phyloP scores from a whole-genome alignment of 225 moss, liverwort and hornwort species.

The Rhytidiadelphus loreus region DNA sequence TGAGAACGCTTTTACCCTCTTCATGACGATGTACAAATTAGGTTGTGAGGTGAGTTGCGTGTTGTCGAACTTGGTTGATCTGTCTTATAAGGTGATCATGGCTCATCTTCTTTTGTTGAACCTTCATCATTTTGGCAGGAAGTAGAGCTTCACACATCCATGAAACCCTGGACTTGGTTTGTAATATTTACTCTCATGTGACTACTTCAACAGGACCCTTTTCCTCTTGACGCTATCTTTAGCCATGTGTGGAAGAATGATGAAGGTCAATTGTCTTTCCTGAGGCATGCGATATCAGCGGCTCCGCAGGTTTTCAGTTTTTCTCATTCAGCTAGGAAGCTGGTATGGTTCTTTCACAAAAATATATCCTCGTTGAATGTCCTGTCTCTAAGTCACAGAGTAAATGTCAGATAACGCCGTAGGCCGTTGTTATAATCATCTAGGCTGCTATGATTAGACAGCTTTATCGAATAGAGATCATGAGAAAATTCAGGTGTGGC shows the following conservation, averaged over 20 bases:
- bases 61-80: not conserved
- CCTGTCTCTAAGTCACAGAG: not conserved
- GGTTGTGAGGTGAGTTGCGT: constrained; percentile 33
- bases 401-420: not conserved
- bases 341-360: constrained; percentile 27
- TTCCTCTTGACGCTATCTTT: constrained; percentile 69
- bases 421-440: not conserved
- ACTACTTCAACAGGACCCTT: constrained; percentile 56
- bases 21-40: constrained; percentile 66
- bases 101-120: not conserved
- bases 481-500: not conserved
- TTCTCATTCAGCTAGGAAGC: constrained; percentile 62
- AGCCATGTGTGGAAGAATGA: constrained; percentile 73
- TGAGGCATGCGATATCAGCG: constrained; percentile 67
- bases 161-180: not conserved
- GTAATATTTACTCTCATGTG: not conserved
- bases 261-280: constrained; percentile 82
- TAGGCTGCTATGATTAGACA: not conserved
- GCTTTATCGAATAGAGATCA: not conserved
- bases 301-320: constrained; percentile 73
- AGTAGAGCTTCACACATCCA: not conserved
- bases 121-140: not conserved
- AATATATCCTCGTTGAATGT: not conserved
- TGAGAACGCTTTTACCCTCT: constrained; percentile 52
- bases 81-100: not conserved